A percentile compares a stretch with the other conserved stretches of the same genome.
Conservation (phyloP, 225 moss, liverwort and hornwort genomes). For the Takakia lepidozioides region DNA sequence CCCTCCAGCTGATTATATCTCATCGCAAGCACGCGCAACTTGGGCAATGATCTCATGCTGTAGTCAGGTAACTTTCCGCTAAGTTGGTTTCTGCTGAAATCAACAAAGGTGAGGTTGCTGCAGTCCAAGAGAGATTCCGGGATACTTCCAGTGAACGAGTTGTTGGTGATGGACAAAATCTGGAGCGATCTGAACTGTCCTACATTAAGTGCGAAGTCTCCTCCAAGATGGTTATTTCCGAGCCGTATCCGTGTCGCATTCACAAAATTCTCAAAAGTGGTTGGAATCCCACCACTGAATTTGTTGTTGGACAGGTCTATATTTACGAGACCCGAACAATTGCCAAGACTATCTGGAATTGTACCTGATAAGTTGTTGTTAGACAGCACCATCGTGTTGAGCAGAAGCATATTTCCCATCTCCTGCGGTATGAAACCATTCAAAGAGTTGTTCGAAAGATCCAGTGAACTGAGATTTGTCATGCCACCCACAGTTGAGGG, state of each 20-base stretch:
- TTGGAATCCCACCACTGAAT: conserved; percentile 16
- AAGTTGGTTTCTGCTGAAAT: background rate
- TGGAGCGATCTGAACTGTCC: no score
- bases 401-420: background rate
- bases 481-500: no score
- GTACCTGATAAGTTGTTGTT: conserved; percentile 23
- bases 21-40: background rate
- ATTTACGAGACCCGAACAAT: conserved; percentile 37
- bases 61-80: background rate
- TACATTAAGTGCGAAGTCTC: conserved; percentile 30
- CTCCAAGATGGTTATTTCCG: conserved; percentile 4
- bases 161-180: no score
- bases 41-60: background rate
- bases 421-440: no score
- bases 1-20: conserved; percentile 14
- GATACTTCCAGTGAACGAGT: no score
- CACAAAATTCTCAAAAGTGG: no score
- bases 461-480: no score
- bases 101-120: background rate
- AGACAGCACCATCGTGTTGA: background rate
- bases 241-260: no score
- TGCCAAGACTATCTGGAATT: conserved; percentile 24
- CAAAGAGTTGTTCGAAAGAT: no score
- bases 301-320: conserved; percentile 29
- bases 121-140: no score